Percentiles rank a stretch among this genome's conserved stretches.
These are phyloP conservation scores for Fraxinus nigra DNA, from an alignment of 305 asterid species.

Conservation along the genomic window DNA sequence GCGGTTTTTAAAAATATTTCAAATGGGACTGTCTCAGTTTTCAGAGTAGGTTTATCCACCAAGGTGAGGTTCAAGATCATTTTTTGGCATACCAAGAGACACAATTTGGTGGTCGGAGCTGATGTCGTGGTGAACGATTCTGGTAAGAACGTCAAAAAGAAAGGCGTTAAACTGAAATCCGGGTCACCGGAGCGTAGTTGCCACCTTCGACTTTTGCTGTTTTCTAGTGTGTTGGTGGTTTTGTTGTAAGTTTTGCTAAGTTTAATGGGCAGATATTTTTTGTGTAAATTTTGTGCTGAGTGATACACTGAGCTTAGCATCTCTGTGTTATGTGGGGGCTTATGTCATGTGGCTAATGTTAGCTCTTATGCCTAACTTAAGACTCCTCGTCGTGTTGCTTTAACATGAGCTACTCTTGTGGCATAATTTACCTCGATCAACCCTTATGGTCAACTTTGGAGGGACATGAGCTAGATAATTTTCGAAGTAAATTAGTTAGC, in stretches of 20 bases:
- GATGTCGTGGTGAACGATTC: constrained; percentile 21
- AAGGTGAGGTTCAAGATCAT: constrained; percentile 31
- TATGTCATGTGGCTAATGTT: not conserved
- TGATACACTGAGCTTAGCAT: not conserved
- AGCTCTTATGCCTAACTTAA: not conserved
- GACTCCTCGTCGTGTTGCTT: not conserved
- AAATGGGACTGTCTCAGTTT: constrained; percentile 15
- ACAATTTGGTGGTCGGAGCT: constrained; percentile 17
- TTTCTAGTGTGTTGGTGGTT: not conserved
- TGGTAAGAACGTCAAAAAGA: constrained; percentile 24
- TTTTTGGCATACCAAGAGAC: constrained; percentile 26
- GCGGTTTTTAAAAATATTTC: constrained; percentile 14
- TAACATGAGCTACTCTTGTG: not conserved
- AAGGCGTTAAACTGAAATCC: constrained; percentile 30
- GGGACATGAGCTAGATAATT: not conserved
- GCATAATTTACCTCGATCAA: not conserved
- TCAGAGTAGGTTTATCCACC: constrained; percentile 29
- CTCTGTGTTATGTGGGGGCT: too few relatives aligned
- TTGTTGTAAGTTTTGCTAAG: not conserved
- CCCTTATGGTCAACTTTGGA: not conserved
- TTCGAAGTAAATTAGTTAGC: too few relatives aligned
- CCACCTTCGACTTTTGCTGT: not conserved
- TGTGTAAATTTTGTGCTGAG: not conserved
- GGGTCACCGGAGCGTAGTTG: constrained; percentile 9
- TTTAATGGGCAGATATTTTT: not conserved